A percentile compares a stretch with the other conserved stretches of the same genome.
phyloP scores from a whole-genome alignment of 371 early-diverging fungal genomes.

The Syncephalis plumigaleata region DNA sequence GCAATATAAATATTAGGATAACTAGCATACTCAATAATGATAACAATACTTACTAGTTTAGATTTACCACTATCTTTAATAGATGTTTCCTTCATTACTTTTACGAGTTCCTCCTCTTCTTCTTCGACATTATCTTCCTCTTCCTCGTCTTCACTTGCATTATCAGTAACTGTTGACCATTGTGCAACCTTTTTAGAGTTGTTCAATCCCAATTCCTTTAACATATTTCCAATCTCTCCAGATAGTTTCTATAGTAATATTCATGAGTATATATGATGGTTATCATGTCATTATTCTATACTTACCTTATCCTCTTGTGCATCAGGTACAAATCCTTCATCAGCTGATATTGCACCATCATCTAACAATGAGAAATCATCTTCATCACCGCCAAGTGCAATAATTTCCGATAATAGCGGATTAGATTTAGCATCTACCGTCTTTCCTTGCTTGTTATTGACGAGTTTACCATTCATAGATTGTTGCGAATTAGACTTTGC shows the following conservation, averaged over 20 bases:
- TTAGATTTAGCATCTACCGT: background rate
- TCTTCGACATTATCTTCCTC: background rate
- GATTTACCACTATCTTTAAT: background rate
- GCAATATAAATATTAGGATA: too few species aligned
- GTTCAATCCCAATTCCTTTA: background rate
- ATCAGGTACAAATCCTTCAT: slow-evolving; percentile 6
- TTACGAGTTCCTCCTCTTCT: background rate
- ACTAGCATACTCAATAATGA: background rate
- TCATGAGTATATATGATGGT: background rate
- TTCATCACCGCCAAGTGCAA: slow-evolving; percentile 17
- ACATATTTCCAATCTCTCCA: background rate
- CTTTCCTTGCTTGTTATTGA: too few species aligned
- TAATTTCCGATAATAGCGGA: slow-evolving; percentile 16
- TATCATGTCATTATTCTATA: background rate
- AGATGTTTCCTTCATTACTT: background rate
- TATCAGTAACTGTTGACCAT: background rate
- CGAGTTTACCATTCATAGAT: too few species aligned
- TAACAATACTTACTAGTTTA: background rate
- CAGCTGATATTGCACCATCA: slow-evolving; percentile 15
- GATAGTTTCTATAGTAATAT: slow-evolving; percentile 1
- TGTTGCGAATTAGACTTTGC: too few species aligned
- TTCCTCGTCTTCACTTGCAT: background rate
- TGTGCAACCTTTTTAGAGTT: background rate
- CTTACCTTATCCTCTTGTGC: slow-evolving; percentile 3
- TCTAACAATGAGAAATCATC: slow-evolving; percentile 18